phyloP scores from a whole-genome alignment of 306 rosid genomes.

The Pterocarpus macrocarpus region DNA sequence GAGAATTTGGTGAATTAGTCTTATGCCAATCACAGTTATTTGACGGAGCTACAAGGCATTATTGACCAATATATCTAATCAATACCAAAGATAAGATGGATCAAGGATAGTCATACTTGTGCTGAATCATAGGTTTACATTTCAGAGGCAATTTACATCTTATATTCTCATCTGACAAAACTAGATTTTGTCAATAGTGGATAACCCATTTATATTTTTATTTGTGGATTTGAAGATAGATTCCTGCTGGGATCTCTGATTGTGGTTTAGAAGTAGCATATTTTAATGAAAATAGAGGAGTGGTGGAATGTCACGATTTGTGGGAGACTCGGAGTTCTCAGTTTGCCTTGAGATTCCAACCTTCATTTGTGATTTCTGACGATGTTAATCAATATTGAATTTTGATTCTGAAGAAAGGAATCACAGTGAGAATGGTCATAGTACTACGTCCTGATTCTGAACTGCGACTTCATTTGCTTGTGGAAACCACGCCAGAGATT shows the following conservation, averaged over 20 bases:
- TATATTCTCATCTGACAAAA: background rate
- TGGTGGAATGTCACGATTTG: background rate
- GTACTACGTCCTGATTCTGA: too few relatives aligned
- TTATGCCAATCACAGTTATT: background rate
- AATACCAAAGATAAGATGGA: constrained; percentile 11
- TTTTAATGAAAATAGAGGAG: background rate
- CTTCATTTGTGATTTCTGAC: constrained; percentile 2
- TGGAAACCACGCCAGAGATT: too few relatives aligned
- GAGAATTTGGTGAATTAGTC: constrained; percentile 6
- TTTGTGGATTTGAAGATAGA: background rate
- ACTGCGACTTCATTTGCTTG: too few relatives aligned
- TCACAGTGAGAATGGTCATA: too few relatives aligned
- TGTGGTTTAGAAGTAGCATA: background rate
- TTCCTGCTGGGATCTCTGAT: background rate
- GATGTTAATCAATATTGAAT: too few relatives aligned
- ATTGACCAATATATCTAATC: background rate
- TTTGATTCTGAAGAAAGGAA: too few relatives aligned
- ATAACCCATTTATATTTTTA: background rate
- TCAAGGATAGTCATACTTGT: background rate
- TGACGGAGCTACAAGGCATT: background rate
- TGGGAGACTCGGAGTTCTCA: background rate
- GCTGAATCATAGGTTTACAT: background rate
- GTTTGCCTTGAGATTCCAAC: constrained; percentile 36
- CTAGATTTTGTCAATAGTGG: background rate
- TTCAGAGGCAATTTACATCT: constrained; percentile 1